phyloP scores from a whole-genome alignment of 208 protist species.

The Jaenimonas drosophilae region DNA sequence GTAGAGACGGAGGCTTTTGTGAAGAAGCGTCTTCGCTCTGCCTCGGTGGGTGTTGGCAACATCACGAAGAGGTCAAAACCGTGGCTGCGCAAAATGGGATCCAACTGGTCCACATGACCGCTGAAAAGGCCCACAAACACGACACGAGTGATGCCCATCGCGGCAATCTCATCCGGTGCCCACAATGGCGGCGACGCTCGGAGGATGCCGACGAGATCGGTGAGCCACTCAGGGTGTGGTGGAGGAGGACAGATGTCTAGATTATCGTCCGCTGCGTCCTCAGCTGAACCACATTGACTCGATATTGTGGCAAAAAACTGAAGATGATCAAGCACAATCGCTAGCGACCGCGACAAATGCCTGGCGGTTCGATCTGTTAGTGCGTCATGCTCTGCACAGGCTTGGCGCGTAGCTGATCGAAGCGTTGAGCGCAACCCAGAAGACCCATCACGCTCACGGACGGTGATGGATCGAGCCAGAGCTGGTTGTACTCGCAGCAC shows the following conservation, averaged over 20 bases:
- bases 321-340: slow-evolving; percentile 60
- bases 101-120: slow-evolving; percentile 24
- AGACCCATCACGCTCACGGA: too few relatives aligned
- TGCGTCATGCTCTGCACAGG: too few relatives aligned
- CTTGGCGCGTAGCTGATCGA: too few relatives aligned
- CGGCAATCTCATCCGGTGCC: slow-evolving; percentile 9
- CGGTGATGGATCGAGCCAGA: too few relatives aligned
- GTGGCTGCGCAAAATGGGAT: slow-evolving; percentile 23
- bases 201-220: slow-evolving; percentile 46
- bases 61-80: slow-evolving; percentile 31
- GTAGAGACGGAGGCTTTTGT: too few relatives aligned
- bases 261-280: background rate
- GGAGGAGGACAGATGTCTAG: background rate
- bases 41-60: slow-evolving; percentile 47
- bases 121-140: slow-evolving; percentile 38
- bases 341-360: slow-evolving; percentile 3
- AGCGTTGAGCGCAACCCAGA: too few relatives aligned
- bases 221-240: slow-evolving; percentile 24
- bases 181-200: slow-evolving; percentile 27
- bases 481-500: background rate
- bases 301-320: slow-evolving; percentile 32
- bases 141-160: slow-evolving; percentile 13
- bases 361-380: background rate
- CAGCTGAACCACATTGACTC: background rate
- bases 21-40: slow-evolving; percentile 40